A percentile compares a stretch with the other conserved stretches of the same genome.
These are phyloP conservation scores for Gnomoniopsis smithogilvyi DNA, from an alignment of 2,329 filamentous ascomycete genomes.

Conservation along the genomic window DNA sequence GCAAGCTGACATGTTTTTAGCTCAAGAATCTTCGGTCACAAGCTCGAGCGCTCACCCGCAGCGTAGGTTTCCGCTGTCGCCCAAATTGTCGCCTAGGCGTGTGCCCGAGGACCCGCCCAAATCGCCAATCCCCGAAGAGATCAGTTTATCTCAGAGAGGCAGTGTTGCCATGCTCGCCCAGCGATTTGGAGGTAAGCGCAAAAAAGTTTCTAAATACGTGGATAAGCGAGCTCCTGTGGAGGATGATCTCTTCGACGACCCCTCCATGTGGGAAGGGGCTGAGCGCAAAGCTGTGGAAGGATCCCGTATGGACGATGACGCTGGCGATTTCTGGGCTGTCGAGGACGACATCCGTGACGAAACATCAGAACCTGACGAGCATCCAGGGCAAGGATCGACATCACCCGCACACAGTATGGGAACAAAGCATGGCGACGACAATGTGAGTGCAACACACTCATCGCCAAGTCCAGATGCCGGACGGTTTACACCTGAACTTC, in stretches of 20 bases:
- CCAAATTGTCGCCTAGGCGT: not conserved
- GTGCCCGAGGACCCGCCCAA: not conserved
- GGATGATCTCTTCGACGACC: constrained; percentile 44
- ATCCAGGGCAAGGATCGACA: constrained; percentile 12
- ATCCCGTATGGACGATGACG: constrained; percentile 24
- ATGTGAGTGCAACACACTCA: constrained; percentile 20
- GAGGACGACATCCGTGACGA: constrained; percentile 11
- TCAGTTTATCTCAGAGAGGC: constrained; percentile 19
- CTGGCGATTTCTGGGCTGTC: constrained; percentile 21
- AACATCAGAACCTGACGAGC: constrained; percentile 12
- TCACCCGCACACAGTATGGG: constrained; percentile 10
- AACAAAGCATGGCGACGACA: constrained; percentile 16
- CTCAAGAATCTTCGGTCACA: not conserved
- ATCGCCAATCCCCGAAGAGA: constrained; percentile 1
- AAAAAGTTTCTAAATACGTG: constrained; percentile 34
- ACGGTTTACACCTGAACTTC: constrained; percentile 15
- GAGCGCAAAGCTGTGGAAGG: constrained; percentile 33
- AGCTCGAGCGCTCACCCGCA: not conserved
- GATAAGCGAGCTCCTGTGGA: constrained; percentile 36
- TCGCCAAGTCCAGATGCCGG: constrained; percentile 15
- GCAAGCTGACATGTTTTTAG: constrained; percentile 4
- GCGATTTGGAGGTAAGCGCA: constrained; percentile 33
- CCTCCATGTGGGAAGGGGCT: constrained; percentile 40
- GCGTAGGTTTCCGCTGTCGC: constrained; percentile 1
- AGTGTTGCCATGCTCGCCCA: constrained; percentile 33